Base-by-base conservation (phyloP, 2,329 filamentous ascomycete species). In the Aspergillus fijiensis region DNA sequence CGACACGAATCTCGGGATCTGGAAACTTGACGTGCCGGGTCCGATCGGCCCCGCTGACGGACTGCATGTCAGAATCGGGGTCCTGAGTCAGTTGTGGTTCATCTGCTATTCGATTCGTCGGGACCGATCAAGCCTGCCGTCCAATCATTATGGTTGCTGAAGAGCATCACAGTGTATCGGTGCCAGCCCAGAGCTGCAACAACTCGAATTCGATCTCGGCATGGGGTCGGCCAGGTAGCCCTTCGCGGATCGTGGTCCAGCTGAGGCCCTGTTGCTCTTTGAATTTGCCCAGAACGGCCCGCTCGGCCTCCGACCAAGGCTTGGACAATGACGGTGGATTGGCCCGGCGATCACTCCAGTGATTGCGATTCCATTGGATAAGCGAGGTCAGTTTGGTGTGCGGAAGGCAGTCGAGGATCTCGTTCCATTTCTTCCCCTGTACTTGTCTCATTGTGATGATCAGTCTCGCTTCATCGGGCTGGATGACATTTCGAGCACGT, bases 131-230 rank as follows among this genome's bases (percentile, higher is more conserved):
- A 42, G 27, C 10, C 27, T 23, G 42, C 5, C 47, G 48, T 63
- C 52, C 2, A 55, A 10, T 58, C 53, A 49, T 9, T 57, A 51
- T 49, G 61, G 50, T 56, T 55, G 52, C 55, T 57, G 59, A 61
- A 60, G 64, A 29, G 60, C 60, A 19, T 66, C 39, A 45, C 39
- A 19, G 16, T n/a, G 39, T 19, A 45, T 45, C 63, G 47, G 66
- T 66, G 11, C 67, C 66, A 49, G 63, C 69, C 71, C 72, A 76
- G 25, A 70, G 63, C 55, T 67, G 66, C 58, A 77, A 60, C 56
- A 76, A 58, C 53, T 76, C 69, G 59, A 71, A 72, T 56, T 77
- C 74, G 31, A 75, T 65, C 55, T 75, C 73, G 21, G 65, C 59
- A 49, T 64, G 63, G 16, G 70, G 67, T 23, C 73, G 69, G 31